Evolutionary conservation across 768 basidiomycete genomes (phyloP).

Genomic region (Mycena capillaripes): DNA sequence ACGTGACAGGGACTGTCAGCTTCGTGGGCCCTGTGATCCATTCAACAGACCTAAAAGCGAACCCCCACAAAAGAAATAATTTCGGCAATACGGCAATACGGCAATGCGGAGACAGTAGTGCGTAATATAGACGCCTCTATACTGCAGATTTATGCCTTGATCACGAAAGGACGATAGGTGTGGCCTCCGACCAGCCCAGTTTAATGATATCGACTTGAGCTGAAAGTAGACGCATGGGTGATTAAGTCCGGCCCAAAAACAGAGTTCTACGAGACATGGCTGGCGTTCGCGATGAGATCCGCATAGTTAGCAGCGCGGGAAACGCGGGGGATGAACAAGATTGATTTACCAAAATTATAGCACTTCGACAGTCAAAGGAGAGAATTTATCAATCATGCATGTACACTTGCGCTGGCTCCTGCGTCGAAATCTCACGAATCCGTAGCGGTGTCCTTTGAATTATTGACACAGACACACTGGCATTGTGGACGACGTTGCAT

Average conservation of each 20-base stretch:
- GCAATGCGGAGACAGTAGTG: slow-evolving; percentile 7
- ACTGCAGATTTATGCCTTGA: background rate
- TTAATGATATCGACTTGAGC: background rate
- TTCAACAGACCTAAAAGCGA: background rate
- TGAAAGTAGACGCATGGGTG: background rate
- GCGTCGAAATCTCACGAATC: background rate
- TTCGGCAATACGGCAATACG: background rate
- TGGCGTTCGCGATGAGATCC: slow-evolving; percentile 21
- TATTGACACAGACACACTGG: background rate
- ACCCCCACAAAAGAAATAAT: background rate
- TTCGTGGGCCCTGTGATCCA: background rate
- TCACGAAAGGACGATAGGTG: background rate
- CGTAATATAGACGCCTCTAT: slow-evolving; percentile 1
- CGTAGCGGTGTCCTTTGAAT: background rate
- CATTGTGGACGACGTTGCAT: background rate
- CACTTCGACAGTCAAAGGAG: background rate
- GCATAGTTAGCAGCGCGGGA: background rate
- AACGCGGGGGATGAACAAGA: background rate
- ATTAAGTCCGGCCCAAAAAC: background rate
- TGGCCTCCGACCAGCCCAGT: slow-evolving; percentile 25
- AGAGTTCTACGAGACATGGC: background rate
- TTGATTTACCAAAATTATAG: background rate
- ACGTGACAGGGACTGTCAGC: slow-evolving; percentile 9
- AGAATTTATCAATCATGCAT: slow-evolving; percentile 2
- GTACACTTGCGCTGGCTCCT: background rate